phyloP scores from a whole-genome alignment of 2,329 filamentous ascomycete genomes.

The Paramyrothecium roridum region DNA sequence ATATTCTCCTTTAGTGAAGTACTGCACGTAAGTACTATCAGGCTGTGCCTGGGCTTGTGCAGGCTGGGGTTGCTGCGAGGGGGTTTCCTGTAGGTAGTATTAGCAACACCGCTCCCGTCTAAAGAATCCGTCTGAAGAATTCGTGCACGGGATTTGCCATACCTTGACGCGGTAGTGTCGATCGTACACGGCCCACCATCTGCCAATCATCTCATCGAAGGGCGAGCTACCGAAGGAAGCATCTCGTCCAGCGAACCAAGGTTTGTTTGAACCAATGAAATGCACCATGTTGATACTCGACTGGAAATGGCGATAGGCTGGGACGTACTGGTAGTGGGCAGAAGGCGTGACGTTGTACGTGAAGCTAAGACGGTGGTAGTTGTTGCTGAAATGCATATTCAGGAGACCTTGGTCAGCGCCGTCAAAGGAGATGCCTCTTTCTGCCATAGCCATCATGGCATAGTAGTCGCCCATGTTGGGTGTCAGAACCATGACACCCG shows the following conservation, averaged over 20 bases:
- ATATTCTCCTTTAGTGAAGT: constrained; percentile 54
- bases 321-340: constrained; percentile 95
- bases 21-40: constrained; percentile 40
- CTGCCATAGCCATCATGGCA: constrained; percentile 78
- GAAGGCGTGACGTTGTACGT: constrained; percentile 97
- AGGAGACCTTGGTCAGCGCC: constrained; percentile 93
- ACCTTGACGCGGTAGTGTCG: constrained; percentile 67
- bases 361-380: constrained; percentile 86
- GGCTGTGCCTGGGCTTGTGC: constrained; percentile 2
- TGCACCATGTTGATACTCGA: constrained; percentile 86
- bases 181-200: constrained; percentile 96
- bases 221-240: constrained; percentile 54
- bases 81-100: constrained; percentile 13
- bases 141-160: constrained; percentile 16
- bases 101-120: constrained; percentile 1
- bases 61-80: constrained; percentile 1
- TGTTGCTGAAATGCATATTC: constrained; percentile 87
- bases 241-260: constrained; percentile 70
- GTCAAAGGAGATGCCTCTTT: constrained; percentile 88
- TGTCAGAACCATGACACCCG: constrained; percentile 88
- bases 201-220: constrained; percentile 78
- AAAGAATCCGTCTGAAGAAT: background rate
- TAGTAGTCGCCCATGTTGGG: constrained; percentile 88
- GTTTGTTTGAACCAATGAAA: constrained; percentile 90
- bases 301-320: constrained; percentile 91